phyloP scores from a whole-genome alignment of 2,329 filamentous ascomycete species.

The Penicillium sp. region DNA sequence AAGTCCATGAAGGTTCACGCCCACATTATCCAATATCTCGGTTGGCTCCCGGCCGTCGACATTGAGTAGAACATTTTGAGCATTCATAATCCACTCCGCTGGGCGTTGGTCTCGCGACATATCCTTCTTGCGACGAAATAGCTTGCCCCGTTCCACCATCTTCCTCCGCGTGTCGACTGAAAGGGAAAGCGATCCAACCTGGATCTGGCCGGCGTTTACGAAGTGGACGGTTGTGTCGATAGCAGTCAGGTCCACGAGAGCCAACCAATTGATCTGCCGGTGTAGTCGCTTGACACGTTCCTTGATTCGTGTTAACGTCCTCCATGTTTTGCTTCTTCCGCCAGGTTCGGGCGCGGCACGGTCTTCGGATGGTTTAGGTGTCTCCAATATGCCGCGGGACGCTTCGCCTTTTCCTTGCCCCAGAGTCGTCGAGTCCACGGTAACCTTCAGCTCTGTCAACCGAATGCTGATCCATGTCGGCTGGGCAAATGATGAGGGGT shows the following conservation, averaged over 20 bases:
- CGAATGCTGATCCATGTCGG: slow-evolving; percentile 95
- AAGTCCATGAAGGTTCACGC: slow-evolving; percentile 87
- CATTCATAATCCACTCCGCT: slow-evolving; percentile 89
- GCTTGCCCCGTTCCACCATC: slow-evolving; percentile 83
- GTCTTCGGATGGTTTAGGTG: slow-evolving; percentile 28
- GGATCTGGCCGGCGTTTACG: slow-evolving; percentile 77
- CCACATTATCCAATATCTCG: slow-evolving; percentile 83
- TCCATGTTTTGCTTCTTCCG: slow-evolving; percentile 72
- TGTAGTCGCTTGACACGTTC: slow-evolving; percentile 85
- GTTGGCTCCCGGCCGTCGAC: slow-evolving; percentile 79
- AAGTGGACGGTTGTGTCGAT: slow-evolving; percentile 75
- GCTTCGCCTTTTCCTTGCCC: slow-evolving; percentile 26
- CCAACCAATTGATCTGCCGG: slow-evolving; percentile 81
- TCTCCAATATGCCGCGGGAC: slow-evolving; percentile 23
- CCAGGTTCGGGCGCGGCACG: slow-evolving; percentile 18
- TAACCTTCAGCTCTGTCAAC: slow-evolving; percentile 79
- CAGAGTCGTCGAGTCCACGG: slow-evolving; percentile 71
- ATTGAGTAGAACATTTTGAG: slow-evolving; percentile 85
- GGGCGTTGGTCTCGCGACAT: slow-evolving; percentile 65
- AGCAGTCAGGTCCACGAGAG: slow-evolving; percentile 84
- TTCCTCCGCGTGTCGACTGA: slow-evolving; percentile 89
- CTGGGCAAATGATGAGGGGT: slow-evolving; percentile 93
- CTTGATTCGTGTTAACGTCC: slow-evolving; percentile 72
- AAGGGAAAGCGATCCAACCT: slow-evolving; percentile 79
- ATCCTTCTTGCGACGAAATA: slow-evolving; percentile 77